A percentile compares a stretch with the other conserved stretches of the same genome.
phyloP scores from a whole-genome alignment of 192 early-diverging fungal genomes.

The Backusella mclennaniae region DNA sequence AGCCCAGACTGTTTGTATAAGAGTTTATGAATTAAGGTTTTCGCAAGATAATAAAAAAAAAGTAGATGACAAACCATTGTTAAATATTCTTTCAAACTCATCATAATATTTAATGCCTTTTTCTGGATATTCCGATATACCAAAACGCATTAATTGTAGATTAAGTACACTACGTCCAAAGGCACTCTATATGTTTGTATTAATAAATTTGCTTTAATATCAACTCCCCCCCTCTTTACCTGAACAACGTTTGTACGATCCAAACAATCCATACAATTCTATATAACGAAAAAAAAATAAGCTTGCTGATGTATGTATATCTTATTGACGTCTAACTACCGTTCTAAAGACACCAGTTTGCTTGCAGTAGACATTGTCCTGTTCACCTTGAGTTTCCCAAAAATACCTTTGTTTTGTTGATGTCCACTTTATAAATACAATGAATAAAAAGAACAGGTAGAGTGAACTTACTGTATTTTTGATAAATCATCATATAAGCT shows the following conservation, averaged over 20 bases:
- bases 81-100: conserved; percentile 65
- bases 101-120: conserved; percentile 60
- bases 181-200: conserved; percentile 42
- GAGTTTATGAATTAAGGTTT: background rate
- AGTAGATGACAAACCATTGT: conserved; percentile 28
- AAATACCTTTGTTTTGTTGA: conserved; percentile 18
- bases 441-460: background rate
- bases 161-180: conserved; percentile 64
- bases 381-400: conserved; percentile 6
- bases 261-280: conserved; percentile 98
- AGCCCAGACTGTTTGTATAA: conserved; percentile 57
- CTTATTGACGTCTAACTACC: conserved; percentile 18
- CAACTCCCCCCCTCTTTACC: conserved; percentile 16
- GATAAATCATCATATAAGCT: conserved; percentile 67
- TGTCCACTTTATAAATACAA: background rate
- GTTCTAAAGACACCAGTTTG: conserved; percentile 46
- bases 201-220: background rate
- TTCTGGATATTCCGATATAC: conserved; percentile 64
- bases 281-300: background rate
- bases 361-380: conserved; percentile 34
- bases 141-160: conserved; percentile 65
- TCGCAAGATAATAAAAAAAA: conserved; percentile 9
- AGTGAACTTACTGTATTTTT: conserved; percentile 52
- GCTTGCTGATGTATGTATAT: background rate
- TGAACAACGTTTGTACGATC: conserved; percentile 94